Conservation (phyloP, 2,329 filamentous ascomycete genomes). For the Penicillium paneum region DNA sequence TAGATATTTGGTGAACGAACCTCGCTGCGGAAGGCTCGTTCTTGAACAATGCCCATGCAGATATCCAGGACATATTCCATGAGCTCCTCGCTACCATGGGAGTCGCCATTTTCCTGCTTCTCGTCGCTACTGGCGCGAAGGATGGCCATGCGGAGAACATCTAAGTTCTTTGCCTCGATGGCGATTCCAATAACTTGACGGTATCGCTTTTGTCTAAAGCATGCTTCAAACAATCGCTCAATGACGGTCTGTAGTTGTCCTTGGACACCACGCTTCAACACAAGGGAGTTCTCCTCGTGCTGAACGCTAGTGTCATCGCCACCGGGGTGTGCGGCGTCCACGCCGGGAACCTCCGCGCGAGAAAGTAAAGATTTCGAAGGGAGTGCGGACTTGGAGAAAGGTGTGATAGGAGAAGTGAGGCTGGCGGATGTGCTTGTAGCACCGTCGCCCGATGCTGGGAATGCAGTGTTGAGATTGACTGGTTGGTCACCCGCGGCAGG, state of each 20-base stretch:
- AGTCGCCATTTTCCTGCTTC: slow-evolving; percentile 61
- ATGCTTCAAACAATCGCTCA: slow-evolving; percentile 85
- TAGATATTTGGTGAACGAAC: slow-evolving; percentile 34
- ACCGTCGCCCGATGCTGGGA: slow-evolving; percentile 64
- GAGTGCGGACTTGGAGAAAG: slow-evolving; percentile 89
- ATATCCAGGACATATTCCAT: slow-evolving; percentile 96
- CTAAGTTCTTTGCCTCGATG: slow-evolving; percentile 87
- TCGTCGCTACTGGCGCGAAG: slow-evolving; percentile 84
- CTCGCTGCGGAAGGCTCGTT: slow-evolving; percentile 76
- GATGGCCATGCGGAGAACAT: slow-evolving; percentile 82
- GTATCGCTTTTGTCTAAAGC: slow-evolving; percentile 80
- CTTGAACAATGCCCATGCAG: slow-evolving; percentile 97
- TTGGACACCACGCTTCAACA: slow-evolving; percentile 70
- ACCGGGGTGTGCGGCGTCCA: slow-evolving; percentile 55
- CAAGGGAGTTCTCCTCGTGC: slow-evolving; percentile 58
- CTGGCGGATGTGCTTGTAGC: slow-evolving; percentile 62
- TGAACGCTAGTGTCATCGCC: slow-evolving; percentile 55
- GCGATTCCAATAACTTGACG: slow-evolving; percentile 96
- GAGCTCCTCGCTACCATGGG: slow-evolving; percentile 73
- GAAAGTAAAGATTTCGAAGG: slow-evolving; percentile 95
- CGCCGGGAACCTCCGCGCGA: slow-evolving; percentile 64
- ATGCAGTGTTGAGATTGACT: slow-evolving; percentile 75
- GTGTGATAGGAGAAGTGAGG: slow-evolving; percentile 83
- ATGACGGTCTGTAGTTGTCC: slow-evolving; percentile 79
- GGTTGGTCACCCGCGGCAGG: slow-evolving; percentile 52